These are phyloP conservation scores for Adenanthera pavonina DNA, from an alignment of 306 rosid genomes.

Conservation along the genomic window DNA sequence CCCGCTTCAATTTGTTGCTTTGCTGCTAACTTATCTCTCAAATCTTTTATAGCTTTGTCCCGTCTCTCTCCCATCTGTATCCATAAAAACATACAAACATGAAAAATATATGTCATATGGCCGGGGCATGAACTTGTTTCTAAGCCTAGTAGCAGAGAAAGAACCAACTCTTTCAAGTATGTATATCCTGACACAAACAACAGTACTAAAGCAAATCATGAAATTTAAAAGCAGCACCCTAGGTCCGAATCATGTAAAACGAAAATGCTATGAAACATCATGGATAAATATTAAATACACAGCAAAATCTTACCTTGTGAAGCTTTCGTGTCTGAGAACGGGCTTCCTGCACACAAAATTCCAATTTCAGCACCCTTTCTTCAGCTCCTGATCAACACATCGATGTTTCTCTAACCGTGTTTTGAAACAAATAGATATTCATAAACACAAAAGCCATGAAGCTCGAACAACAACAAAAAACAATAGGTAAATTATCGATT, in stretches of 20 bases:
- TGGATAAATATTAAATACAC: neutral
- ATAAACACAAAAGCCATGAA: constrained; percentile 34
- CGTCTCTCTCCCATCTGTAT: constrained; percentile 72
- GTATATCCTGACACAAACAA: constrained; percentile 8
- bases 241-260: neutral
- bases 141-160: neutral
- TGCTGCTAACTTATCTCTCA: constrained; percentile 60
- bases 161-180: constrained; percentile 14
- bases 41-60: constrained; percentile 70
- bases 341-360: constrained; percentile 93
- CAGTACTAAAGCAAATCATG: neutral
- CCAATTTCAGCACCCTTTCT: constrained; percentile 88
- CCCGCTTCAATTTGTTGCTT: constrained; percentile 49
- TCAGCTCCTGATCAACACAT: constrained; percentile 87
- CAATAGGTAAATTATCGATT: constrained; percentile 3
- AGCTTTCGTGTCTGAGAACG: constrained; percentile 90
- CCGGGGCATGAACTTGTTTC: neutral
- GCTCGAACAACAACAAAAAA: constrained; percentile 5
- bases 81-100: constrained; percentile 9
- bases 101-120: no score
- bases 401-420: constrained; percentile 91
- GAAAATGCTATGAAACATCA: neutral
- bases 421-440: constrained; percentile 36
- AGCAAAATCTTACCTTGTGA: constrained; percentile 69
- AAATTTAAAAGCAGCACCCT: neutral